Base-by-base conservation (phyloP, 306 rosid genomes). In the Ormosia emarginata region DNA sequence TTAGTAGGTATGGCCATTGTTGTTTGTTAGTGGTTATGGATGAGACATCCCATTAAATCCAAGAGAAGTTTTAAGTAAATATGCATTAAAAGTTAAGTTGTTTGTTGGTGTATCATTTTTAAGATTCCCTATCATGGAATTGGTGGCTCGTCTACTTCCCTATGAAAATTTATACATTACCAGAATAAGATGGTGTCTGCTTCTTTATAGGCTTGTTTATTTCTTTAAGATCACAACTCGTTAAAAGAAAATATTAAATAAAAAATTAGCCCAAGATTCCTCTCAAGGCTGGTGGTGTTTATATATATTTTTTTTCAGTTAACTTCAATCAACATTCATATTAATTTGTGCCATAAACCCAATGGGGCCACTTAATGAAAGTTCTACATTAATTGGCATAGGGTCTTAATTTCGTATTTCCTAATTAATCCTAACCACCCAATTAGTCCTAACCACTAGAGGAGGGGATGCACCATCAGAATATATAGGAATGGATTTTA, bases 101-200 rank as follows among this genome's bases (percentile, higher is more conserved):
- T 85, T 86, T 1, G 92, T 88, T 92, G 89, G 85, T 74, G 83
- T 56, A 85, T 90, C 92, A 65, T 33, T 84, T 87, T 88, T 85
- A 74, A 57, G 88, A 88, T 86, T 90, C 89, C 85, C 87, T 58
- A 57, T 87, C 93, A 83, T 85, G 69, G 72, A 85, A 85, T 85
- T 83, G 92, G 87, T 83, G 83, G 72, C 71, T 71, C 64, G 84
- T 85, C 93, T 76, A 79, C 71, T 78, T 75, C 85, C 32, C 43
- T 62, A 43, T 30, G n/a, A 84, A 84, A 68, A 73, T 4, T 41
- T 65, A 85, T 71, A 18, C 74, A 46, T 71, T 83, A 77, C 67
- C 43, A 63, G 7, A 56, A 44, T 13, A 81, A 43, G 56, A 80
- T 8, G 4, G 39, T 50, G 61, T 34, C 49, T 59, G 1, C 83